phyloP scores from a whole-genome alignment of 305 asterid species.

The Plantago rigida region DNA sequence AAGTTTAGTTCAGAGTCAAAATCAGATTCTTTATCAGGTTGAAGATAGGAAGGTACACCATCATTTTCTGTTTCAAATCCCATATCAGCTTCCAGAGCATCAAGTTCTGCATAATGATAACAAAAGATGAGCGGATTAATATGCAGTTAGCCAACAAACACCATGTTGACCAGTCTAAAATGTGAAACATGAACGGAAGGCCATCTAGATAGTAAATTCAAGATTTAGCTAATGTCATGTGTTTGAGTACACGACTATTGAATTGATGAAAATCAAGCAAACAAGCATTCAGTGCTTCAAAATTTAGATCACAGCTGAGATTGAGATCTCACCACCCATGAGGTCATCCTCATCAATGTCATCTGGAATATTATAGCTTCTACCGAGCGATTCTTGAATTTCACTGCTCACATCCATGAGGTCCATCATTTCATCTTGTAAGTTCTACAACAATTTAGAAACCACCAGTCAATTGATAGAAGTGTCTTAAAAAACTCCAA shows the following conservation, averaged over 20 bases:
- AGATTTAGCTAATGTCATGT: neutral
- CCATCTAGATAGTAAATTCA: neutral
- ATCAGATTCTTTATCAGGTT: conserved; percentile 67
- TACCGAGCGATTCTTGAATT: conserved; percentile 91
- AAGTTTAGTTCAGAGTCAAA: conserved; percentile 64
- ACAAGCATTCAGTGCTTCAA: neutral
- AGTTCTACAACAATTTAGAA: conserved; percentile 39
- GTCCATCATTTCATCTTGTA: conserved; percentile 99
- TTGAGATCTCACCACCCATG: conserved; percentile 66
- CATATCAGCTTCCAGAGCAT: conserved; percentile 96
- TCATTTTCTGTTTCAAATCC: conserved; percentile 76
- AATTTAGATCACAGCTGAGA: conserved; percentile 4
- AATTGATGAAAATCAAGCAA: neutral
- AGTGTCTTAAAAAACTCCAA: neutral
- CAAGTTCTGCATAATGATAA: conserved; percentile 56
- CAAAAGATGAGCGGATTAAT: neutral
- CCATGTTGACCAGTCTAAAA: neutral
- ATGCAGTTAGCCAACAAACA: neutral
- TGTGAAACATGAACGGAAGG: neutral
- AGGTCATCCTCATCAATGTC: conserved; percentile 94
- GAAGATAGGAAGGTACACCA: conserved; percentile 87
- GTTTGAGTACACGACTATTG: neutral
- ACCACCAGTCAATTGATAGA: neutral
- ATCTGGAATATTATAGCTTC: conserved; percentile 90
- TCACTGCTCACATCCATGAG: conserved; percentile 94